phyloP scores from a whole-genome alignment of 2,329 filamentous ascomycete species.

The Aspergillus awamori region DNA sequence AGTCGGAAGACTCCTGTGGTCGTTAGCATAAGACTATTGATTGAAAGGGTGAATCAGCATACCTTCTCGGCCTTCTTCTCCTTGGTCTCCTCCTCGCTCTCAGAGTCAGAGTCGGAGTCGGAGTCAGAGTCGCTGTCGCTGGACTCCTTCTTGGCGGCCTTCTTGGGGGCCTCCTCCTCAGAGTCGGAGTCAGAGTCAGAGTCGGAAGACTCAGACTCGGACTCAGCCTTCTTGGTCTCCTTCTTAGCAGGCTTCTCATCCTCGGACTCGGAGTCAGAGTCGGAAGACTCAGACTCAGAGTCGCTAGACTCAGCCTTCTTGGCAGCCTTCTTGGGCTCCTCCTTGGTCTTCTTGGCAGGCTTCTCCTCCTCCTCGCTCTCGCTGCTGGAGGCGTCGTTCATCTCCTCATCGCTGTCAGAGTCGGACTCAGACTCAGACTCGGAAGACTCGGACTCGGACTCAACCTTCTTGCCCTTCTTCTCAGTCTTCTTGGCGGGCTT shows the following conservation, averaged over 20 bases:
- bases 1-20: conserved; percentile 18
- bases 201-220: conserved; percentile 34
- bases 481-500: conserved; percentile 36
- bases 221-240: conserved; percentile 37
- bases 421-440: conserved; percentile 37
- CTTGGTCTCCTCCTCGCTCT: conserved; percentile 25
- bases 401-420: conserved; percentile 37
- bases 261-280: conserved; percentile 34
- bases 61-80: conserved; percentile 34
- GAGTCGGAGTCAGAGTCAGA: conserved; percentile 23
- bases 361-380: conserved; percentile 47
- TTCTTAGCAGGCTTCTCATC: conserved; percentile 43
- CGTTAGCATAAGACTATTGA: conserved; percentile 9
- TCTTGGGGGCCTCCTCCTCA: conserved; percentile 29
- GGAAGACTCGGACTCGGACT: conserved; percentile 36
- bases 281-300: conserved; percentile 34
- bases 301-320: conserved; percentile 34
- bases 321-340: conserved; percentile 28
- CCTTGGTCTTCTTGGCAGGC: conserved; percentile 34
- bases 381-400: conserved; percentile 33
- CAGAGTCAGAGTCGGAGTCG: conserved; percentile 20
- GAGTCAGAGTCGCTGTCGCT: conserved; percentile 41
- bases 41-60: conserved; percentile 12
- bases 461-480: conserved; percentile 33
- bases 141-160: conserved; percentile 30